phyloP scores from a whole-genome alignment of 75 land plant genomes.

The Gnetum montanum region DNA sequence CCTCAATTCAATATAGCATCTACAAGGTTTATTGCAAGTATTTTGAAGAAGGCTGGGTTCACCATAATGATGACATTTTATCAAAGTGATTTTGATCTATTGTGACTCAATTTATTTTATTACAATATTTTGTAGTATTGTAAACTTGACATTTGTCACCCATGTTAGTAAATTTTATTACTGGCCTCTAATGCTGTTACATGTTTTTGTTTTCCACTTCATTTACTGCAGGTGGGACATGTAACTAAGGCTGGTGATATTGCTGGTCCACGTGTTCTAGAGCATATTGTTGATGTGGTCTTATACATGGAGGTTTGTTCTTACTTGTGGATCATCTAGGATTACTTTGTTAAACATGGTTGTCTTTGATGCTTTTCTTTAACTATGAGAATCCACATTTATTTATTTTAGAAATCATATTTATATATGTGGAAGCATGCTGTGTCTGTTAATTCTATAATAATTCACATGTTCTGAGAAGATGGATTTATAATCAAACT shows the following conservation, averaged over 20 bases:
- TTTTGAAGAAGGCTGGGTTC: no score
- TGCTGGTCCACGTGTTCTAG: constrained; percentile 92
- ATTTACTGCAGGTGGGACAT: constrained; percentile 94
- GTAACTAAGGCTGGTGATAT: constrained; percentile 91
- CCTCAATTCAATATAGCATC: no score
- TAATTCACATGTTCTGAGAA: no score
- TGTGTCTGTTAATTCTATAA: no score
- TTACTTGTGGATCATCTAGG: background rate
- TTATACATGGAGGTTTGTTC: constrained; percentile 79
- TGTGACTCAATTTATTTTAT: background rate
- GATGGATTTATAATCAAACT: no score
- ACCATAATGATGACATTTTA: no score
- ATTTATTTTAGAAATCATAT: background rate
- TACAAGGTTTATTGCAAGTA: no score
- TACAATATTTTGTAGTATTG: background rate
- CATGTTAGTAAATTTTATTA: no score
- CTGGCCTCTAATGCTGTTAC: no score
- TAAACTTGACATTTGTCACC: no score
- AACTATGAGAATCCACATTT: background rate
- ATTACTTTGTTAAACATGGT: background rate
- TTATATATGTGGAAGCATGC: background rate
- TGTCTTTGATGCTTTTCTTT: constrained; percentile 1
- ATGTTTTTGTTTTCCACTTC: no score
- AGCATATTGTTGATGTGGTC: constrained; percentile 93
- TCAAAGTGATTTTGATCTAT: no score